These are phyloP conservation scores for Alternaria gansuensis DNA, from an alignment of 2,329 filamentous ascomycete genomes.

Conservation along the genomic window DNA sequence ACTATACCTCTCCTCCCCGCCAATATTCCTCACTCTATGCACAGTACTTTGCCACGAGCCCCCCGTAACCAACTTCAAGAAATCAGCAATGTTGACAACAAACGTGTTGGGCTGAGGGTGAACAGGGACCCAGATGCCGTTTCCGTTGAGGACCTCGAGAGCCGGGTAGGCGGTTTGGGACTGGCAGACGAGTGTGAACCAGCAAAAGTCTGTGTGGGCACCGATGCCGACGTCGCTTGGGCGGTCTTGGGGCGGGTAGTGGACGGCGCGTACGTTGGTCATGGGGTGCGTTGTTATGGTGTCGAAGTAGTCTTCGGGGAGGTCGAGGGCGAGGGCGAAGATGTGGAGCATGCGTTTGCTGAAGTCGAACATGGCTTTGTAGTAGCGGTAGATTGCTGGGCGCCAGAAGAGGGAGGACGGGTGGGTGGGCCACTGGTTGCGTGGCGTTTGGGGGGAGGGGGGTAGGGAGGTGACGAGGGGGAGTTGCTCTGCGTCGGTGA, in stretches of 20 bases:
- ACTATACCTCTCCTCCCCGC: conserved; percentile 52
- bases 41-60: conserved; percentile 54
- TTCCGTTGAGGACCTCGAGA: conserved; percentile 56
- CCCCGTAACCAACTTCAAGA: conserved; percentile 55
- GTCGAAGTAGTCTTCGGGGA: conserved; percentile 54
- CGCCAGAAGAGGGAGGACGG: conserved; percentile 43
- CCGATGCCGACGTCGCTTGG: conserved; percentile 52
- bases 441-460: conserved; percentile 27
- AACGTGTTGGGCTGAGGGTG: conserved; percentile 49
- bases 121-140: conserved; percentile 55
- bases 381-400: conserved; percentile 44
- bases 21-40: conserved; percentile 53
- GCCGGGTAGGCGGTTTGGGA: conserved; percentile 36
- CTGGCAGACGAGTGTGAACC: conserved; percentile 55
- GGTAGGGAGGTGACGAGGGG: conserved; percentile 28
- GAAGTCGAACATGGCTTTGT: conserved; percentile 44
- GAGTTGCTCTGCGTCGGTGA: conserved; percentile 46
- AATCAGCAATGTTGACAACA: conserved; percentile 56
- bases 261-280: conserved; percentile 54
- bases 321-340: conserved; percentile 53
- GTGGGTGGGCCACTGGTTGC: conserved; percentile 47
- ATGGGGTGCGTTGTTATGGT: conserved; percentile 53
- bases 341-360: conserved; percentile 47
- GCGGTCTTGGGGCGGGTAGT: conserved; percentile 53
- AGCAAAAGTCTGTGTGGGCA: conserved; percentile 56